Base-by-base conservation (phyloP, 148 eudicot genomes). In the Pharnaceum exiguum region DNA sequence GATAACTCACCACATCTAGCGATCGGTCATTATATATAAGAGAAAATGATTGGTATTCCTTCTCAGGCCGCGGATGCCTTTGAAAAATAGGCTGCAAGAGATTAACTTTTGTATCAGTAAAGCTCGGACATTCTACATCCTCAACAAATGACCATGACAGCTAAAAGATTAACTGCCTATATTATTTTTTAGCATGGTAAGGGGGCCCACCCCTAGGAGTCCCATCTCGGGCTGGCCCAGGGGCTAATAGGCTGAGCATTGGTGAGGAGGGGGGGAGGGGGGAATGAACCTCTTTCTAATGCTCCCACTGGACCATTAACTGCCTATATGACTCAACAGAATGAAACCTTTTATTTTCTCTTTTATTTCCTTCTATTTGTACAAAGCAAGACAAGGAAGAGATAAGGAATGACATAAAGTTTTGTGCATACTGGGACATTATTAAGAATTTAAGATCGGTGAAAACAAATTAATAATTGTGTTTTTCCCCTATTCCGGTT, bases 1-100 rank as follows among this genome's bases (percentile, higher is more conserved):
- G 27, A 55, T 49, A 32, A 53, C 91, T 84, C 68, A 90, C 97
- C 97, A 90, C 66, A 77, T 87, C 95, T 54, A 90, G 73, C 48
- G 97, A 90, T 60, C 95, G 77, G 66, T 84, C 90, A 72, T 63
- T 80, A 60, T 90, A 90, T 59, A 90, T 77, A 38, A 90, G 87
- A 64, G 97, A 90, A 68, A 90, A 90, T 23, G 97, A 90, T 70
- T 90, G 97, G 71, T 90, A 90, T 71, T 90, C 97, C 71, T 90
- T 90, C 82, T 90, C 97, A 13, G 97, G 97, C 51, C 95, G 84
- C 25, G 97, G 97, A 68, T 85, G 62, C 73, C 97, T 76, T 75
- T 87, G 97, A 69, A 90, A 90, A 53, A 90, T 90, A 69, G 95
- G 95, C 97, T 90, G 74, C 74, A 70, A 43, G 13, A 63, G 29